Evolutionary conservation across 2,329 filamentous ascomycete genomes (phyloP), one percentile per base, ranked within the genome.

Genomic region (Pseudocercospora pini-densiflorae): DNA sequence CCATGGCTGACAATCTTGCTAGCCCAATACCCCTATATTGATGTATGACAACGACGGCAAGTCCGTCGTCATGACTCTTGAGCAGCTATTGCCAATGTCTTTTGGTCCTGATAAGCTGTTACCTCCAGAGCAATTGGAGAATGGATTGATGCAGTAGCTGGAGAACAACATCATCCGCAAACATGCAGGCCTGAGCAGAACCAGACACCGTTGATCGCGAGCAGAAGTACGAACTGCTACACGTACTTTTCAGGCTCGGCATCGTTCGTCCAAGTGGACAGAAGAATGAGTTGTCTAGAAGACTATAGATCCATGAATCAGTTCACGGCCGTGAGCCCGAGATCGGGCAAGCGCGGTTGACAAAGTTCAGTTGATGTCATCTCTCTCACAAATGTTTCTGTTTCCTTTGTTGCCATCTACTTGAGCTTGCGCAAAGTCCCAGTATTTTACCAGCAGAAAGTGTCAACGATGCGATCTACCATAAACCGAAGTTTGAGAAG

Each of bases 41-140:
- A 97, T 98, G 94, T 97, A 96, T 79, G 93, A 96, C 79, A 90
- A 89, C 78, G 86, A 93, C 69, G 90, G 89, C 1, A 87, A 90
- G 67, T 93, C 86, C 73, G 83, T 88, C n/a, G 87, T 92, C 24
- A 83, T 88, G 81, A 90, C 84, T 24, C 81, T 97, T 64, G 88
- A 89, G 70, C 85, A 92, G 74, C 69, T 86, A 65, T 73, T 86
- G 71, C 84, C 84, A 2, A 79, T 85, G 80, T 82, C 81, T 68
- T 86, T 86, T 75, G 83, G 84, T n/a, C 83, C 83, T 12, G 82
- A 84, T 64, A 80, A 82, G 66, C 70, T 86, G 70, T 55, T 73
- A 57, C 67, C 73, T 21, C 74, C 75, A 5, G 75, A 75, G 6
- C 72, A 76, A 60, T 23, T 74, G 59, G 57, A 66, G 29, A 60